Conservation (phyloP, 805 yeast genomes). For the Kuraishia capsulata region DNA sequence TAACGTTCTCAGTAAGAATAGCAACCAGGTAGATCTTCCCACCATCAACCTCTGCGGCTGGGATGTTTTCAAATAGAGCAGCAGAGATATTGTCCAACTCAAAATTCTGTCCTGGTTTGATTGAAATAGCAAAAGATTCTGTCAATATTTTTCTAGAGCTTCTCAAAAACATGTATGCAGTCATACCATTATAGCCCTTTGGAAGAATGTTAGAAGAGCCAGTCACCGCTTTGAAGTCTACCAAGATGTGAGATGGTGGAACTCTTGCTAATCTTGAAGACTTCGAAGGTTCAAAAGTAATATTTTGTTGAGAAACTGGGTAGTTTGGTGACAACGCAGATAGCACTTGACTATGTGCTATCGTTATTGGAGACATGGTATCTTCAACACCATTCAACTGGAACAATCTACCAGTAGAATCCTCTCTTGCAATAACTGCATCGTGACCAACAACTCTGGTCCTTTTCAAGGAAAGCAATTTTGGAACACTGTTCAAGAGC, state of each 20-base stretch:
- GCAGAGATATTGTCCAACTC: conserved; percentile 65
- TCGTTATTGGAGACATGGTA: conserved; percentile 37
- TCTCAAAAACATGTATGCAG: conserved; percentile 65
- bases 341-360: conserved; percentile 61
- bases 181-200: conserved; percentile 60
- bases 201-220: conserved; percentile 53
- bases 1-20: conserved; percentile 58
- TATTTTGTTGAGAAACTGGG: conserved; percentile 29
- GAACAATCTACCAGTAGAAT: conserved; percentile 47
- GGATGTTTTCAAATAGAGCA: conserved; percentile 70
- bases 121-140: conserved; percentile 68
- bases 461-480: conserved; percentile 38
- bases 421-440: conserved; percentile 58
- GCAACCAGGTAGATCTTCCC: conserved; percentile 71
- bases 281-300: conserved; percentile 26
- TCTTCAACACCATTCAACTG: conserved; percentile 14
- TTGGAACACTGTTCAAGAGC: conserved; percentile 49
- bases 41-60: conserved; percentile 48
- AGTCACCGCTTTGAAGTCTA: conserved; percentile 64
- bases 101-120: conserved; percentile 47
- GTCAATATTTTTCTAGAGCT: conserved; percentile 56
- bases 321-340: conserved; percentile 67
- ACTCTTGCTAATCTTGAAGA: conserved; percentile 38
- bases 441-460: conserved; percentile 42
- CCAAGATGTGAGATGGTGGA: conserved; percentile 59